phyloP scores from a whole-genome alignment of 441 rosid species.

The Sinapis alba region DNA sequence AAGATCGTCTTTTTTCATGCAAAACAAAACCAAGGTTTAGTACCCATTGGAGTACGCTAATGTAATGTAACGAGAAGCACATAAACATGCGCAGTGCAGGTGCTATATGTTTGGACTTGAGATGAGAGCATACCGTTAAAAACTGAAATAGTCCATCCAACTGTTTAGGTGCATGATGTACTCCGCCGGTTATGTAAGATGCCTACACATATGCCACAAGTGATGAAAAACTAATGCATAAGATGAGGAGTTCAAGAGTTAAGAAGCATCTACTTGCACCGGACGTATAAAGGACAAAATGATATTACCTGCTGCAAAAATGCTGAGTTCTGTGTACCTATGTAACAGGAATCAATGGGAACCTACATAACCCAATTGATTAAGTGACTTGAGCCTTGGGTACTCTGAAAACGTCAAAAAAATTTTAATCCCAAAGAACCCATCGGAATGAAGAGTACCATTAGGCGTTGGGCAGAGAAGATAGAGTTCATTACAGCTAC shows the following conservation, averaged over 20 bases:
- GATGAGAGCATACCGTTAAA: slow-evolving; percentile 57
- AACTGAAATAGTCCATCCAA: slow-evolving; percentile 90
- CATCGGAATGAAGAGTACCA: slow-evolving; percentile 51
- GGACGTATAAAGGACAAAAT: slow-evolving; percentile 9
- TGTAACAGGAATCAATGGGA: slow-evolving; percentile 90
- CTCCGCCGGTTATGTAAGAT: slow-evolving; percentile 90
- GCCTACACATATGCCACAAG: slow-evolving; percentile 57
- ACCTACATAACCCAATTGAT: slow-evolving; percentile 55
- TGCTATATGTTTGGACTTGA: slow-evolving; percentile 4
- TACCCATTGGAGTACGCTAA: neutral
- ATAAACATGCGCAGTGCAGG: neutral
- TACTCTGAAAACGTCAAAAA: neutral
- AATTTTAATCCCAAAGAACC: neutral
- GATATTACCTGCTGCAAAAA: slow-evolving; percentile 87
- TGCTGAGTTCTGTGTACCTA: slow-evolving; percentile 87
- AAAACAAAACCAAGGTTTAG: slow-evolving; percentile 12
- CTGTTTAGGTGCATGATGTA: slow-evolving; percentile 86
- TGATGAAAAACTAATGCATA: slow-evolving; percentile 20
- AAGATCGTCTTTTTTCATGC: slow-evolving; percentile 70
- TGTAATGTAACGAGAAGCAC: neutral
- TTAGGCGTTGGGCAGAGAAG: slow-evolving; percentile 92
- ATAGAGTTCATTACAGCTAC: slow-evolving; percentile 97
- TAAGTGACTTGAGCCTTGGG: slow-evolving; percentile 12
- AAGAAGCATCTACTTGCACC: neutral
- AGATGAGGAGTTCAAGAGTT: slow-evolving; percentile 1